Evolutionary conservation across 2,329 filamentous ascomycete species (phyloP).

Genomic region (Trichoderma endophyticum): DNA sequence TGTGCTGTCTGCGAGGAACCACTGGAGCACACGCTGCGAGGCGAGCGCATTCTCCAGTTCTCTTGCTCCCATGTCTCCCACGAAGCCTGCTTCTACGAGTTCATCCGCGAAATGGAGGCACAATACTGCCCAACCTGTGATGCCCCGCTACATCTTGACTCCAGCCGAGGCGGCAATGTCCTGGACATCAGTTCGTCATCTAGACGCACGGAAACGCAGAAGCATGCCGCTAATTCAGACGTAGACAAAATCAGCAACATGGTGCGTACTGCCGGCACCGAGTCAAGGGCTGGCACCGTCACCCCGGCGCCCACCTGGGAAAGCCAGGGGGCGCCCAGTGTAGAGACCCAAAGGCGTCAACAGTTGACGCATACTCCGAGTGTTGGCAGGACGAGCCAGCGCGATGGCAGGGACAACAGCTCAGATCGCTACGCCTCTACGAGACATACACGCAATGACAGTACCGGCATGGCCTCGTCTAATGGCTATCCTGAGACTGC

Average conservation of each 20-base stretch:
- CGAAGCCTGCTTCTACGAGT: slow-evolving; percentile 98
- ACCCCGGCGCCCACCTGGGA: slow-evolving; percentile 68
- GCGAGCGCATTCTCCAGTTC: slow-evolving; percentile 92
- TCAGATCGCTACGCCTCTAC: slow-evolving; percentile 46
- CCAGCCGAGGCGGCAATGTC: slow-evolving; percentile 87
- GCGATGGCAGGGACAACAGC: slow-evolving; percentile 49
- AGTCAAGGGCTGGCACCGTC: slow-evolving; percentile 50
- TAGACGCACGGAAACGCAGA: slow-evolving; percentile 23
- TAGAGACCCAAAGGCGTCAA: slow-evolving; percentile 37
- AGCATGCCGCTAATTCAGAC: slow-evolving; percentile 26
- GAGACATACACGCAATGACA: slow-evolving; percentile 72
- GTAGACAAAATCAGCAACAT: slow-evolving; percentile 93
- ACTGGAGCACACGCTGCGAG: slow-evolving; percentile 88
- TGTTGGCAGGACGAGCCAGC: slow-evolving; percentile 34
- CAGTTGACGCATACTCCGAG: slow-evolving; percentile 33
- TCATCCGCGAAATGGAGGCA: slow-evolving; percentile 89
- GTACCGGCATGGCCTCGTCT: slow-evolving; percentile 72
- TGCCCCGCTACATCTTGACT: slow-evolving; percentile 86
- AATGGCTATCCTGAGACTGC: slow-evolving; percentile 76
- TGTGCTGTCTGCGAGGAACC: slow-evolving; percentile 97
- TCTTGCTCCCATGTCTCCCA: slow-evolving; percentile 97
- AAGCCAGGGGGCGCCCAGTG: slow-evolving; percentile 53
- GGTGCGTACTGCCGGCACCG: slow-evolving; percentile 72
- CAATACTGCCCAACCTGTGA: slow-evolving; percentile 94
- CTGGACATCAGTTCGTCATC: slow-evolving; percentile 72